phyloP scores from a whole-genome alignment of 768 basidiomycete species.

The Lentinula guzmanii region DNA sequence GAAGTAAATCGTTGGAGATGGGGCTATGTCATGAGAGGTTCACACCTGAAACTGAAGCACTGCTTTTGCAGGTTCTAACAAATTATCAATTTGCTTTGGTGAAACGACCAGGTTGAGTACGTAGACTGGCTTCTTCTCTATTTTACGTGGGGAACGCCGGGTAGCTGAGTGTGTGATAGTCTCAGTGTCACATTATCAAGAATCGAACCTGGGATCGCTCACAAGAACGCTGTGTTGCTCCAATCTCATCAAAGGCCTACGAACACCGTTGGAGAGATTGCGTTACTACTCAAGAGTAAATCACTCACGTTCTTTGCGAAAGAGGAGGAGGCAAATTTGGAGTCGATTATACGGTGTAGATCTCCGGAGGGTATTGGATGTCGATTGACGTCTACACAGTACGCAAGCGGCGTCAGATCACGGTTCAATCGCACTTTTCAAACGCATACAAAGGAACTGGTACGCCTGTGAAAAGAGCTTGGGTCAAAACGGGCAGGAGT shows the following conservation, averaged over 20 bases:
- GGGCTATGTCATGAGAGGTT: background rate
- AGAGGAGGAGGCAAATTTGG: slow-evolving; percentile 57
- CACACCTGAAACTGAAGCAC: slow-evolving; percentile 63
- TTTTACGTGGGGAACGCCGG: slow-evolving; percentile 73
- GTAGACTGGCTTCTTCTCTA: slow-evolving; percentile 77
- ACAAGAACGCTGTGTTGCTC: slow-evolving; percentile 40
- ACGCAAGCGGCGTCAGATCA: background rate
- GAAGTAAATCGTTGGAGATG: background rate
- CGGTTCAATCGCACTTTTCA: background rate
- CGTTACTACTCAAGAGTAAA: background rate
- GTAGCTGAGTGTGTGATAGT: slow-evolving; percentile 28
- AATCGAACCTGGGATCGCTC: background rate
- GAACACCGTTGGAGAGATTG: background rate
- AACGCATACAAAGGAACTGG: slow-evolving; percentile 77
- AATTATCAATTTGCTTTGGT: slow-evolving; percentile 63
- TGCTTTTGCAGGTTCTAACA: slow-evolving; percentile 73
- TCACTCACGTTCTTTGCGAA: slow-evolving; percentile 66
- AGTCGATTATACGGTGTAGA: slow-evolving; percentile 64
- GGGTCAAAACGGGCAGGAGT: background rate
- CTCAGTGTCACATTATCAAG: background rate
- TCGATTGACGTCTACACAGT: slow-evolving; percentile 65
- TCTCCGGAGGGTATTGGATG: slow-evolving; percentile 61
- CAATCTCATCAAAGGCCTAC: slow-evolving; percentile 67
- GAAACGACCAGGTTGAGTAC: slow-evolving; percentile 73
- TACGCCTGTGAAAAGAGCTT: slow-evolving; percentile 45